phyloP scores from a whole-genome alignment of 2,329 filamentous ascomycete species.

The Neocatenulostroma microsporum region DNA sequence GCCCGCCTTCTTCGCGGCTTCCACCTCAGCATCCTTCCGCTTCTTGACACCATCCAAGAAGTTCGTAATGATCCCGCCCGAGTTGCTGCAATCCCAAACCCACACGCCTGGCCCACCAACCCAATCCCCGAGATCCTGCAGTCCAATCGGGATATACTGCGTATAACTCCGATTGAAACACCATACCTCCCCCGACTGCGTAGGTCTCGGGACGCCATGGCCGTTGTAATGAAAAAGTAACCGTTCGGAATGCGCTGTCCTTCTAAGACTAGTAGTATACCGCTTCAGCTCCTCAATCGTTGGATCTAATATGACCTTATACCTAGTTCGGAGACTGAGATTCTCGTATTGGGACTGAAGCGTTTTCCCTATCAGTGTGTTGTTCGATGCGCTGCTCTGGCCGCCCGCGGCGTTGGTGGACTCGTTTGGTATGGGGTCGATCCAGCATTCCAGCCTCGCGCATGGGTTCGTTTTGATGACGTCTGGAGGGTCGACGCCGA shows the following conservation, averaged over 20 bases:
- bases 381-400: slow-evolving; percentile 29
- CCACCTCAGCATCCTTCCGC: slow-evolving; percentile 81
- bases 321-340: slow-evolving; percentile 86
- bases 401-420: slow-evolving; percentile 22
- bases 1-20: slow-evolving; percentile 63
- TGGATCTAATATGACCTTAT: slow-evolving; percentile 93
- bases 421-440: slow-evolving; percentile 70
- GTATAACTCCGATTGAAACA: slow-evolving; percentile 99
- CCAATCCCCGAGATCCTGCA: slow-evolving; percentile 94
- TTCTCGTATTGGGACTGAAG: slow-evolving; percentile 97
- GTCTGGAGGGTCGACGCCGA: slow-evolving; percentile 94
- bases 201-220: slow-evolving; percentile 92
- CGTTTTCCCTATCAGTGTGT: slow-evolving; percentile 89
- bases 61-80: slow-evolving; percentile 89
- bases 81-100: slow-evolving; percentile 96
- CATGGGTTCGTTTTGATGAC: slow-evolving; percentile 92
- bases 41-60: slow-evolving; percentile 93
- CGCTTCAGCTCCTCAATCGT: slow-evolving; percentile 97
- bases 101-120: slow-evolving; percentile 91
- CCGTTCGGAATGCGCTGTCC: slow-evolving; percentile 91
- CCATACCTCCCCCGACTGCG: slow-evolving; percentile 94
- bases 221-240: slow-evolving; percentile 99
- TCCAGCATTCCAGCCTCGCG: slow-evolving; percentile 93
- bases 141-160: slow-evolving; percentile 92
- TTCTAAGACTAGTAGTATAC: slow-evolving; percentile 80